Percentiles rank a stretch among this genome's conserved stretches.
Evolutionary conservation across 208 protist genomes (phyloP).

Genomic region (Leishmania tarentolae): DNA sequence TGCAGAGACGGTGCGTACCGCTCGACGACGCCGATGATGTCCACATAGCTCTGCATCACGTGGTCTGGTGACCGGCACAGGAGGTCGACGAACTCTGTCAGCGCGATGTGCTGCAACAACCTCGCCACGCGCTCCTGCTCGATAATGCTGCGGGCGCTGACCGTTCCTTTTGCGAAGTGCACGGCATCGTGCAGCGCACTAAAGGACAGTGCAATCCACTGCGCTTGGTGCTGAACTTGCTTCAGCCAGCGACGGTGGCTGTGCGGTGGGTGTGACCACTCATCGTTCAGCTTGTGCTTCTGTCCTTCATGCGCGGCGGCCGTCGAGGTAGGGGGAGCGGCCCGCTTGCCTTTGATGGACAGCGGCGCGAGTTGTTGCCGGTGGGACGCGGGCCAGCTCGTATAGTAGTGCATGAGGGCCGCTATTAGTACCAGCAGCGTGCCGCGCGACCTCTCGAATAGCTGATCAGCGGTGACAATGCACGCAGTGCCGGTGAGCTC

Average conservation of each 20-base stretch:
- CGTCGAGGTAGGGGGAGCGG: not conserved
- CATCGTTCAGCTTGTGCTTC: constrained; percentile 39
- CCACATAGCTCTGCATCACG: constrained; percentile 48
- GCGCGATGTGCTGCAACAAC: constrained; percentile 48
- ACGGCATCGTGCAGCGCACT: constrained; percentile 71
- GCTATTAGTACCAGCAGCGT: constrained; percentile 67
- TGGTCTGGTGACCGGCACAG: constrained; percentile 40
- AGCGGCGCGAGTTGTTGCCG: constrained; percentile 34
- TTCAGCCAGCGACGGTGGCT: constrained; percentile 53
- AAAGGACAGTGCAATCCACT: constrained; percentile 76
- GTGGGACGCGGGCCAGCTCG: constrained; percentile 66
- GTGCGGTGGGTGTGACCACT: constrained; percentile 67
- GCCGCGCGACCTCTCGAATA: constrained; percentile 49
- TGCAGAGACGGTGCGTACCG: constrained; percentile 51
- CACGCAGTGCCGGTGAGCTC: constrained; percentile 56
- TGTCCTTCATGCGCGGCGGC: constrained; percentile 11
- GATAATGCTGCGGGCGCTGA: constrained; percentile 37
- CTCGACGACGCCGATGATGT: constrained; percentile 53
- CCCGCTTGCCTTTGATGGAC: not conserved
- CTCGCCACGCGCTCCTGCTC: constrained; percentile 52
- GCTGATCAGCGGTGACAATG: constrained; percentile 56
- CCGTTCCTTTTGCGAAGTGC: constrained; percentile 26
- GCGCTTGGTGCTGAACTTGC: constrained; percentile 54
- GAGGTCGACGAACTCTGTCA: constrained; percentile 60
- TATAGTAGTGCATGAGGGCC: constrained; percentile 68